Evolutionary conservation across 2,329 filamentous ascomycete species (phyloP), one percentile per base, ranked within the genome.

Genomic region (Sporothrix protearum): DNA sequence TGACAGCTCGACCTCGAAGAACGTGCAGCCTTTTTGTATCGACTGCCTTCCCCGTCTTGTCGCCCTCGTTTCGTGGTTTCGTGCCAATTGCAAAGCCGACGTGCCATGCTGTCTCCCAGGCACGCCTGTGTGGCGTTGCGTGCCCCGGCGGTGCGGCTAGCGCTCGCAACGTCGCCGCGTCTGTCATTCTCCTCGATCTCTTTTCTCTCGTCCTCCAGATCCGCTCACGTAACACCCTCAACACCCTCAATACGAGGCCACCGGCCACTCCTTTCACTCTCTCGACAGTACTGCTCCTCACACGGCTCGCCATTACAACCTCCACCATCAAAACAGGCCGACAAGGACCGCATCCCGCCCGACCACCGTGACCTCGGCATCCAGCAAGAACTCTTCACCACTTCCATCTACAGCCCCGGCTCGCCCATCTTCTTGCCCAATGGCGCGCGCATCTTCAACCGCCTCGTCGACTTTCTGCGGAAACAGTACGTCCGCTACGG

Each of bases 391-490:
- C 87, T 97, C 51, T 96, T 96, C 80, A 92, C 89, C 49, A 92
- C 88, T 16, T 94, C 92, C 1, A 80, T 86, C 49, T 94, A 94
- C 79, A 96, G 92, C 77, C 93, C 94, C 2, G 93, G 93, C 1
- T 96, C 93, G 19, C 93, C 93, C 2, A 89, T 97, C 12, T 93
- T 97, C 77, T 86, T 94, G 6, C 93, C 93, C 28, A 91, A 93
- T 78, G 94, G 94, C 75, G 86, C 93, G 0, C 89, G 89, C 71
- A 88, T 97, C 76, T 94, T 97, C 83, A 94, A 96, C 78, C 91
- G 92, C 70, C 87, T 97, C 28, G 88, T 93, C 73, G 86, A 90
- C 57, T 97, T 96, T 78, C 85, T 97, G 71, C 91, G 93, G 74
- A 89, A 90, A 72, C 93, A 97, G 78, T 97, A 97, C 78, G 87